These are phyloP conservation scores for Acrodontium crateriforme DNA, from an alignment of 2,329 filamentous ascomycete genomes.

Conservation along the genomic window DNA sequence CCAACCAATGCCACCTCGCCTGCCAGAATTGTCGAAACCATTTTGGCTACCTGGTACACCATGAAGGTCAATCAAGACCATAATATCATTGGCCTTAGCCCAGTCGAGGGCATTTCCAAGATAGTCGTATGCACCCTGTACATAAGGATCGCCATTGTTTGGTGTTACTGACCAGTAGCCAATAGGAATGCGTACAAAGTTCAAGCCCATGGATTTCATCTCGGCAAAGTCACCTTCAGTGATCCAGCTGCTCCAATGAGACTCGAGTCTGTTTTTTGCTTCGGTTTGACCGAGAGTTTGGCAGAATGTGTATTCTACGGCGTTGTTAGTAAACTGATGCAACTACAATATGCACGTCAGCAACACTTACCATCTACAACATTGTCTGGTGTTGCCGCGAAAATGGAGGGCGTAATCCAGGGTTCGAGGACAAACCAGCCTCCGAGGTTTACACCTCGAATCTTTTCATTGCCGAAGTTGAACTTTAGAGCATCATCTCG, in stretches of 20 bases:
- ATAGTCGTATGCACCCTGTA: conserved; percentile 33
- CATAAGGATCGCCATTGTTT: conserved; percentile 35
- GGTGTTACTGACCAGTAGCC: conserved; percentile 44
- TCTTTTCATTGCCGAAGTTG: conserved; percentile 39
- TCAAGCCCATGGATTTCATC: conserved; percentile 24
- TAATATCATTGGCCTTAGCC: conserved; percentile 43
- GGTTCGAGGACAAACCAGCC: conserved; percentile 53
- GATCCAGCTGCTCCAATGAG: conserved; percentile 26
- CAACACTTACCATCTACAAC: conserved; percentile 39
- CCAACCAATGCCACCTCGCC: conserved; percentile 32
- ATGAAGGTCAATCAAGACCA: conserved; percentile 55
- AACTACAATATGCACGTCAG: too few relatives aligned
- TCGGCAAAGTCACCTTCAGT: conserved; percentile 29
- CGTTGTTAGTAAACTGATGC: conserved; percentile 2
- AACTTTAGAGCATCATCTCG: conserved; percentile 28
- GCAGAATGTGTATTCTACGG: conserved; percentile 18
- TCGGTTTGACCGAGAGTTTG: conserved; percentile 33
- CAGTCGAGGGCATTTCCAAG: conserved; percentile 36
- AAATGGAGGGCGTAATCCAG: conserved; percentile 50
- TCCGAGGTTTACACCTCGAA: conserved; percentile 50
- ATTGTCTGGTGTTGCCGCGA: conserved; percentile 31
- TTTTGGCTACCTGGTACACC: conserved; percentile 52
- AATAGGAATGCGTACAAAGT: conserved; percentile 36
- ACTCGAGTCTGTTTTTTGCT: conserved; percentile 28
- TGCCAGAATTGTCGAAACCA: conserved; percentile 54